Evolutionary conservation across 2,329 filamentous ascomycete species (phyloP).

Genomic region (Colletotrichum musicola): DNA sequence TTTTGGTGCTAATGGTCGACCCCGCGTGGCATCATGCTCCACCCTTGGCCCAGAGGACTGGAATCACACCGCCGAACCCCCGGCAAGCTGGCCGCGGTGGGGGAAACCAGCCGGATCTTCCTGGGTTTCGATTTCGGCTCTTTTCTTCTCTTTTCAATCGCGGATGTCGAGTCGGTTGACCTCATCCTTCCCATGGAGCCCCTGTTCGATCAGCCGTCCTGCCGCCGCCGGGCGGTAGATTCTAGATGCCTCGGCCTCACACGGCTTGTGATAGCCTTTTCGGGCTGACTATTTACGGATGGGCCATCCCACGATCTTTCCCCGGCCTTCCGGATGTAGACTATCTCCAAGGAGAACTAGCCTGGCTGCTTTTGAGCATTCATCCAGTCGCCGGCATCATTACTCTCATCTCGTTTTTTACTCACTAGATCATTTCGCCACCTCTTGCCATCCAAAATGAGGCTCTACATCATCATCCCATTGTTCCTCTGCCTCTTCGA

Average conservation of each 20-base stretch:
- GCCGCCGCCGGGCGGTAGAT: background rate
- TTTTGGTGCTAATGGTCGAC: constrained; percentile 18
- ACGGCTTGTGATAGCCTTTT: constrained; percentile 30
- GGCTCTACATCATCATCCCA: constrained; percentile 1
- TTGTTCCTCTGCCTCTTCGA: constrained; percentile 21
- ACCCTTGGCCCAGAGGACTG: constrained; percentile 5
- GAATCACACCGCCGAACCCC: background rate
- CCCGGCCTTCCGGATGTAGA: background rate
- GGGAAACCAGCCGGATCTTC: background rate
- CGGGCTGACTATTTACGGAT: constrained; percentile 25
- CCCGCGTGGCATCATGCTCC: constrained; percentile 19
- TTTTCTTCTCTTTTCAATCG: constrained; percentile 2
- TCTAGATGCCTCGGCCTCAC: constrained; percentile 29
- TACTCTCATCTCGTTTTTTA: background rate
- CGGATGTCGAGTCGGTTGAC: background rate
- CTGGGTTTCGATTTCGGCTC: constrained; percentile 4
- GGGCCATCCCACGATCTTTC: constrained; percentile 7
- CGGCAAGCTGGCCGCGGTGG: background rate
- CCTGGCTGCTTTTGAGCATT: background rate
- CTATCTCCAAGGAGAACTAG: background rate
- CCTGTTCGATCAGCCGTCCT: constrained; percentile 18
- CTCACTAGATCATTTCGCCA: background rate
- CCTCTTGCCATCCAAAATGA: constrained; percentile 14
- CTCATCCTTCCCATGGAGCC: constrained; percentile 3
- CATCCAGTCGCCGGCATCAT: background rate